Evolutionary conservation across 495 filamentous ascomycete species (phyloP).

Genomic region (Podospora sp.): DNA sequence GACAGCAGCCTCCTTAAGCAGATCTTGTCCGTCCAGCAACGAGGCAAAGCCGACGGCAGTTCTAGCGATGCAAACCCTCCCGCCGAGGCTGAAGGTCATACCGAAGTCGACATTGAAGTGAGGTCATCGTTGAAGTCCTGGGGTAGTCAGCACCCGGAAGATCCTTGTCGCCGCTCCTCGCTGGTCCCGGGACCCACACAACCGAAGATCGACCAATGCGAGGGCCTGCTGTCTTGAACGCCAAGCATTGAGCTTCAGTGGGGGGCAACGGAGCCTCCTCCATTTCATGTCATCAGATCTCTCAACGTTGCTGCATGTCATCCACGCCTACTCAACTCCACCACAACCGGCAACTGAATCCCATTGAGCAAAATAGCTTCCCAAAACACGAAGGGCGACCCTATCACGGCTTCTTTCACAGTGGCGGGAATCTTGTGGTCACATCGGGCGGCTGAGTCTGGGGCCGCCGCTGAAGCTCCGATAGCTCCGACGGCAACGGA

Average conservation of each 20-base stretch:
- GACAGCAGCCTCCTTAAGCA: too few species aligned
- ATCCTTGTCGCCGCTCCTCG: background rate
- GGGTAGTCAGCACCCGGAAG: background rate
- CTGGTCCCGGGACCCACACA: background rate
- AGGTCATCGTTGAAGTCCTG: background rate
- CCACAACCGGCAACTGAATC: background rate
- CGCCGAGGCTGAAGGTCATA: background rate
- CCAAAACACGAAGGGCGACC: background rate
- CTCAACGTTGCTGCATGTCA: background rate
- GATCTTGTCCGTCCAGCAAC: too few species aligned
- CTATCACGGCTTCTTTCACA: conserved; percentile 26
- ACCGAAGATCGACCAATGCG: background rate
- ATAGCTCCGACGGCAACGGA: conserved; percentile 8
- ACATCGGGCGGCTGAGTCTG: conserved; percentile 40
- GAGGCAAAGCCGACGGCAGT: too few species aligned
- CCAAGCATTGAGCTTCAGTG: background rate
- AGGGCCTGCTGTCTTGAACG: background rate
- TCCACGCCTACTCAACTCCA: background rate
- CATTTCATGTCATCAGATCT: background rate
- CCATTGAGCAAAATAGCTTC: background rate
- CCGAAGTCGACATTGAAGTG: background rate
- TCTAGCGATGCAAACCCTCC: too few species aligned
- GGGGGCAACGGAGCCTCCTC: background rate
- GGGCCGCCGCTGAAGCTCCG: conserved; percentile 40
- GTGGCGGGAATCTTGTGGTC: conserved; percentile 57